phyloP scores from a whole-genome alignment of 2,329 filamentous ascomycete genomes.

The Xylariales sp. region DNA sequence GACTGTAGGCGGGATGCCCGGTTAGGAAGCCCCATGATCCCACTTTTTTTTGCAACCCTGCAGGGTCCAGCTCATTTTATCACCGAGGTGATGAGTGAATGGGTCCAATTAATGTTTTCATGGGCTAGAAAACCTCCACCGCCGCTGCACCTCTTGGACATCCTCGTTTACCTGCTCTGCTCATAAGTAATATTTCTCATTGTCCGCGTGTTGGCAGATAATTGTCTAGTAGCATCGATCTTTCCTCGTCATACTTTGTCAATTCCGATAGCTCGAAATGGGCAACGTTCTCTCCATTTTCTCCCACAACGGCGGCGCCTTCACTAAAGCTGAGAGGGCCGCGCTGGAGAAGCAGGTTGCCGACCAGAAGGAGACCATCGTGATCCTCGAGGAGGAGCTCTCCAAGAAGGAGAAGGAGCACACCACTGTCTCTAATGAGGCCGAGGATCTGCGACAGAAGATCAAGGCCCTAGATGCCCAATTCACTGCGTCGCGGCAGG shows the following conservation, averaged over 20 bases:
- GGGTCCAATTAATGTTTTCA: conserved; percentile 4
- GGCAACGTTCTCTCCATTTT: conserved; percentile 36
- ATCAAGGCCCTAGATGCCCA: conserved; percentile 29
- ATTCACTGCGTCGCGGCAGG: conserved; percentile 22
- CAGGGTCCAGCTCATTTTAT: conserved; percentile 7
- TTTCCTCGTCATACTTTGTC: neutral
- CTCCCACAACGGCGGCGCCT: conserved; percentile 28
- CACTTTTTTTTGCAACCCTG: conserved; percentile 4
- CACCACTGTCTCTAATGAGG: conserved; percentile 27
- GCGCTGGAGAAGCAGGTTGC: conserved; percentile 32
- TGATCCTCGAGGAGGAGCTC: conserved; percentile 26
- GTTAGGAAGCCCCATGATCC: too few species aligned
- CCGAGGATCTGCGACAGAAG: conserved; percentile 32
- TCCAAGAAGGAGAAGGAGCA: conserved; percentile 33
- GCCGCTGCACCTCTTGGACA: neutral
- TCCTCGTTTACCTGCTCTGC: too few species aligned
- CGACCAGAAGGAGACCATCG: conserved; percentile 32
- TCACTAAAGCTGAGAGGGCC: conserved; percentile 25
- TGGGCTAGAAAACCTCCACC: conserved; percentile 2
- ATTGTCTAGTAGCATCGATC: neutral
- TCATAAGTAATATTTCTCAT: too few species aligned
- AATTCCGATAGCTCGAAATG: conserved; percentile 18
- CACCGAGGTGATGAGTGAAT: conserved; percentile 5
- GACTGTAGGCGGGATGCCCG: too few species aligned
- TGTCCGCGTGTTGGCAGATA: too few species aligned